Evolutionary conservation across 2,329 filamentous ascomycete genomes (phyloP).

Genomic region (Penicillium aurantiogriseum): DNA sequence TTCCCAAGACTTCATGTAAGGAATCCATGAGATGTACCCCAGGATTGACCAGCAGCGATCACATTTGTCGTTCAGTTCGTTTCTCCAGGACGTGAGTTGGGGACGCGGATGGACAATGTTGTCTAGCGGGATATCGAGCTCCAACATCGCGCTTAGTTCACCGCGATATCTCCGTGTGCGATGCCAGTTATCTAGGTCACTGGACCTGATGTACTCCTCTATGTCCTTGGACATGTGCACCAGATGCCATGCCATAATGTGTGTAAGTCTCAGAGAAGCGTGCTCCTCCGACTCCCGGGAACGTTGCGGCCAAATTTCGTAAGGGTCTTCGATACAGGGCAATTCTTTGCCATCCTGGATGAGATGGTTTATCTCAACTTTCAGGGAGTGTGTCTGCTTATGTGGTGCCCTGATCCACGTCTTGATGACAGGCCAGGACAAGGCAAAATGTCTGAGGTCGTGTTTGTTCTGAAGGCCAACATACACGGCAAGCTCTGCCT

Average conservation of each 20-base stretch:
- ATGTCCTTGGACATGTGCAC: neutral
- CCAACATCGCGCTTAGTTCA: neutral
- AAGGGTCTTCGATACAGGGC: neutral
- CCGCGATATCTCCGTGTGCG: neutral
- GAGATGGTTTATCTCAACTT: neutral
- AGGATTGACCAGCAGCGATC: neutral
- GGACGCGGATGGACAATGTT: neutral
- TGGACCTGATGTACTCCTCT: neutral
- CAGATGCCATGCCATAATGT: constrained; percentile 1
- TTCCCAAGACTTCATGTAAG: neutral
- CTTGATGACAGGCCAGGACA: neutral
- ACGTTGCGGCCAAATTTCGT: neutral
- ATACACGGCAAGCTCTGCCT: neutral
- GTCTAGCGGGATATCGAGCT: neutral
- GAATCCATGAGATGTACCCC: neutral
- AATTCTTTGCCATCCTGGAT: neutral
- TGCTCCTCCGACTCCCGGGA: neutral
- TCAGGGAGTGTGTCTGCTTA: neutral
- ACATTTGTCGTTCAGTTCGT: neutral
- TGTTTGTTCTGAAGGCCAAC: neutral
- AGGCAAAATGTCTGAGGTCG: neutral
- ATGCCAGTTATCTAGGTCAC: neutral
- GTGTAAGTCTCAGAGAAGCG: neutral
- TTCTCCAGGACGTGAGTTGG: neutral
- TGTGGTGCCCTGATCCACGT: neutral